Evolutionary conservation across 257 asterid genomes (phyloP), one percentile per base, ranked within the genome.

Genomic region (Rhazya stricta): DNA sequence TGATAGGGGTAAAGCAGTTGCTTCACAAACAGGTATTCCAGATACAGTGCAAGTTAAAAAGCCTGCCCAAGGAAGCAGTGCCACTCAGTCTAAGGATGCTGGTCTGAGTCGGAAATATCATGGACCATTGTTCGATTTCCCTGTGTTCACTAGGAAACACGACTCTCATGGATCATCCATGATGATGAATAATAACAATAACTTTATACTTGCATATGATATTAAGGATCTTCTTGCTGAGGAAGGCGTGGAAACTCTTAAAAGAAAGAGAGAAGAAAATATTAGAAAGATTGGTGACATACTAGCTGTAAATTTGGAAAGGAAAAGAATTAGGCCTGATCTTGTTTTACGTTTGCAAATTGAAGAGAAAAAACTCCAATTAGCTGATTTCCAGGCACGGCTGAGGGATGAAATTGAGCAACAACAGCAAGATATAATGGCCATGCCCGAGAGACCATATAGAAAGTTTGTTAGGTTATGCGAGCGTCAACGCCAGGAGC

Each of bases 371-470:
- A 95, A 95, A 74, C 98, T 95, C 67, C 94, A 87, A 84, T 89
- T 95, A 71, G 96, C 91, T 39, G 99, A 91, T 86, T 79, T 83
- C 79, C 99, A 95, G 88, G 91, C 97, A 71, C 93, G 97, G 32
- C 70, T 95, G 80, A 88, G 98, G 83, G 93, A 88, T 77, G 97
- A 95, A 87, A 91, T 95, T 77, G 98, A 95, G 82, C 96, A 87
- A 76, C 97, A 95, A 68, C 99, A 95, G 73, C 87, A 85, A 79
- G 99, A 95, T 82, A 95, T 95, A 72, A 89, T 95, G 99, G 88
- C 96, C 36, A 95, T 95, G 99, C 99, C 99, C 69, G 99, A 95
- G 81, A 86, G 99, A 74, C 97, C 97, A 32, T 95, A 95, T 84
- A 86, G 97, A 39, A 95, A 95, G 79, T 95, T 95, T 81, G 91